Percentiles rank a stretch among this genome's conserved stretches.
These are phyloP conservation scores for Flaveria robusta DNA, from an alignment of 129 eudicot species.

Conservation along the genomic window DNA sequence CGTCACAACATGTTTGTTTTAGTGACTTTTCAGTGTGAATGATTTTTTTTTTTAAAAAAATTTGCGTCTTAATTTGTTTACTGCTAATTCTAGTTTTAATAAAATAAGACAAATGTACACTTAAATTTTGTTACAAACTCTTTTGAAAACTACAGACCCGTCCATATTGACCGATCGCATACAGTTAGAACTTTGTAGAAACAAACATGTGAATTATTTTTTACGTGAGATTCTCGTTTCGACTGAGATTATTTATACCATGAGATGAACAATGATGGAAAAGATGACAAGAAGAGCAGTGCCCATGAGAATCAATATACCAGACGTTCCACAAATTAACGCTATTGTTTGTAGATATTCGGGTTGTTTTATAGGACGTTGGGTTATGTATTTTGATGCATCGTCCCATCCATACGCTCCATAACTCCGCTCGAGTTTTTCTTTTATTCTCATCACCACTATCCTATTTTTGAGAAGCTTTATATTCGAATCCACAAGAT, in stretches of 20 bases:
- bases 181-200: neutral
- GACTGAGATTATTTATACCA: neutral
- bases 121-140: neutral
- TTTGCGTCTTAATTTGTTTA: too few relatives aligned
- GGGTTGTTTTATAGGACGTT: neutral
- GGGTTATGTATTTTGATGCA: neutral
- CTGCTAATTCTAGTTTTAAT: neutral
- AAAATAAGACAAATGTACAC: too few relatives aligned
- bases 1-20: too few relatives aligned
- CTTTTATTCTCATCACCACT: constrained; percentile 26
- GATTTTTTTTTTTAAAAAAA: too few relatives aligned
- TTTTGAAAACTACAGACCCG: neutral
- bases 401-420: constrained; percentile 6
- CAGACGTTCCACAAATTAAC: constrained; percentile 28
- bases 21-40: too few relatives aligned
- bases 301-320: constrained; percentile 23
- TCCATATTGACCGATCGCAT: neutral
- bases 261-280: constrained; percentile 34
- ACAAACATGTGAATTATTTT: neutral
- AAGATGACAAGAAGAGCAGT: constrained; percentile 34
- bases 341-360: constrained; percentile 22
- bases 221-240: neutral
- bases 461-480: constrained; percentile 24
- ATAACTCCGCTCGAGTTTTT: constrained; percentile 15
- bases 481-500: constrained; percentile 31